Evolutionary conservation across 306 rosid genomes (phyloP).

Genomic region (Quercus cerris): DNA sequence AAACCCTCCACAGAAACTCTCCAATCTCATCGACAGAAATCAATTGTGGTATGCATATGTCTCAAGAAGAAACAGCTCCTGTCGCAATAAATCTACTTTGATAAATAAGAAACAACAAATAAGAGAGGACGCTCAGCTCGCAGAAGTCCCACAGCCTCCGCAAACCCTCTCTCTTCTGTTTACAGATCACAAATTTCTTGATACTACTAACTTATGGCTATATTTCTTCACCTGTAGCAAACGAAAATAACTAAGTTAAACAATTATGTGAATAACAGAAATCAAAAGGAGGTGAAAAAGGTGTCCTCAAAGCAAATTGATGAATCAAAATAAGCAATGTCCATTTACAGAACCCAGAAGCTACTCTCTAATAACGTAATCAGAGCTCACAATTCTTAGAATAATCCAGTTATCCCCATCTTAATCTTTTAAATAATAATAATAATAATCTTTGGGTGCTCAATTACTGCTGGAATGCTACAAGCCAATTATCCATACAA

Average conservation of each 20-base stretch:
- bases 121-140: slow-evolving; percentile 77
- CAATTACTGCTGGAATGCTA: neutral
- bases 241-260: slow-evolving; percentile 21
- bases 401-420: neutral
- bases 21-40: slow-evolving; percentile 27
- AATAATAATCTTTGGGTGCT: neutral
- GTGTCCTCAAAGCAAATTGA: slow-evolving; percentile 12
- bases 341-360: neutral
- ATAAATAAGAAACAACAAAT: slow-evolving; percentile 16
- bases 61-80: slow-evolving; percentile 23
- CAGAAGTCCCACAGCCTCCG: slow-evolving; percentile 70
- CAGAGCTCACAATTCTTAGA: slow-evolving; percentile 8
- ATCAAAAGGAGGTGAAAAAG: slow-evolving; percentile 2
- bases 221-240: slow-evolving; percentile 48
- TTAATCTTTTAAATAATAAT: neutral
- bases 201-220: slow-evolving; percentile 5
- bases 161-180: slow-evolving; percentile 65
- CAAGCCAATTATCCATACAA: neutral
- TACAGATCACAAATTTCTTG: slow-evolving; percentile 20
- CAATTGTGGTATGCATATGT: slow-evolving; percentile 24
- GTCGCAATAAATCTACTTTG: slow-evolving; percentile 20
- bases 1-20: slow-evolving; percentile 27
- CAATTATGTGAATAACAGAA: slow-evolving; percentile 1
- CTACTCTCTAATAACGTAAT: slow-evolving; percentile 13
- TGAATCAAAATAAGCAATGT: slow-evolving; percentile 13